Percentiles rank a stretch among this genome's conserved stretches.
These are phyloP conservation scores for Penicillium cinerascens DNA, from an alignment of 495 filamentous ascomycete genomes.

Conservation along the genomic window DNA sequence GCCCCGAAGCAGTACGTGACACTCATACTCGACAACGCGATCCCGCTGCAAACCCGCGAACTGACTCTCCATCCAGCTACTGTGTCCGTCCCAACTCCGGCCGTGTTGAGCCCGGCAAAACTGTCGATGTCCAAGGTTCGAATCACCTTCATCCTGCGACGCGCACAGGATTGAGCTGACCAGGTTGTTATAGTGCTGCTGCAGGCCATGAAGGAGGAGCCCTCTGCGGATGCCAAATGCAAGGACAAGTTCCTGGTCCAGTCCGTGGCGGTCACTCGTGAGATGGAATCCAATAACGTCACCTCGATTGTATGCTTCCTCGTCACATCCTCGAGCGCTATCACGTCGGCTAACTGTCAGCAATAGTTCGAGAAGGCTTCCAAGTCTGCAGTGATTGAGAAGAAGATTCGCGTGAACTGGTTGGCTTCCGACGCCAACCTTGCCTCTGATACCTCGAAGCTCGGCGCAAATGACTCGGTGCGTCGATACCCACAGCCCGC, in stretches of 20 bases:
- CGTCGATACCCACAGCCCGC: constrained; percentile 8
- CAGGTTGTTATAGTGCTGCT: constrained; percentile 65
- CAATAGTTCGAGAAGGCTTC: constrained; percentile 64
- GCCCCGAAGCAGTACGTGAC: constrained; percentile 91
- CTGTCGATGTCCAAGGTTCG: constrained; percentile 90
- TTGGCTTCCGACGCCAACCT: constrained; percentile 54
- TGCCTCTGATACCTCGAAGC: constrained; percentile 30
- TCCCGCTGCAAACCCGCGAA: constrained; percentile 7
- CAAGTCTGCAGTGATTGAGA: constrained; percentile 77
- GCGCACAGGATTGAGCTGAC: constrained; percentile 8
- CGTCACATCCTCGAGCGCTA: neutral
- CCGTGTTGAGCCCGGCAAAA: constrained; percentile 80
- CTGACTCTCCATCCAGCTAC: constrained; percentile 61
- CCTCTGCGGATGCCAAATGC: constrained; percentile 78
- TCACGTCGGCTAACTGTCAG: constrained; percentile 11
- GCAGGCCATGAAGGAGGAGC: constrained; percentile 96
- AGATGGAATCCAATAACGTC: constrained; percentile 79
- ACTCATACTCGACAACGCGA: neutral
- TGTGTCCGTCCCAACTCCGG: constrained; percentile 97
- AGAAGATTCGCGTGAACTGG: constrained; percentile 93
- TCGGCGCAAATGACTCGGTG: constrained; percentile 45
- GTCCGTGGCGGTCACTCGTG: constrained; percentile 77
- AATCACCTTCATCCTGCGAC: constrained; percentile 8
- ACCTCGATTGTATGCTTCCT: constrained; percentile 64
- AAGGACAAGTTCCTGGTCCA: constrained; percentile 98